Evolutionary conservation across 2,329 filamentous ascomycete species (phyloP).

Genomic region (Curvularia sp.): DNA sequence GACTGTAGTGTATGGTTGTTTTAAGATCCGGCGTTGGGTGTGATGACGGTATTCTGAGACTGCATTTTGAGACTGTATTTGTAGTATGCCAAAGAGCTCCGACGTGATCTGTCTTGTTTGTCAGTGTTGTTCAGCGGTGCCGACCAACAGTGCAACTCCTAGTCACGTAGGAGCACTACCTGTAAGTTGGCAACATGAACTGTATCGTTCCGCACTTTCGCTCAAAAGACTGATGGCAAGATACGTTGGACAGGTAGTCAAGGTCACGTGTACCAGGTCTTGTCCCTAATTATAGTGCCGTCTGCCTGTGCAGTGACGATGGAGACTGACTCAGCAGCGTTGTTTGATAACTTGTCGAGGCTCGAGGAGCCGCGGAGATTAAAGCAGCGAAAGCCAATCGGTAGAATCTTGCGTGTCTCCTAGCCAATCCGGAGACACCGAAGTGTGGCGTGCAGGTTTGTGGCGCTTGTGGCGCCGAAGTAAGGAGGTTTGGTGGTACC

Average conservation of each 20-base stretch:
- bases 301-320: not conserved
- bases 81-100: not conserved
- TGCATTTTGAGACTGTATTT: not conserved
- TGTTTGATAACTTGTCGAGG: not conserved
- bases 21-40: not conserved
- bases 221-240: too few relatives aligned
- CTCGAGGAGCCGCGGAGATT: not conserved
- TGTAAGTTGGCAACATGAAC: too few relatives aligned
- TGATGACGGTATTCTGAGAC: not conserved
- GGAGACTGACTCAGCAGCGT: not conserved
- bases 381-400: slow-evolving; percentile 3
- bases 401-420: not conserved
- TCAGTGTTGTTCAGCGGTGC: too few relatives aligned
- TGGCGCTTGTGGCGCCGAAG: not conserved
- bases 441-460: not conserved
- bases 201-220: too few relatives aligned
- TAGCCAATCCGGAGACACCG: not conserved
- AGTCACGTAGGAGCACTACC: too few relatives aligned
- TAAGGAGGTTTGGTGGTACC: not conserved
- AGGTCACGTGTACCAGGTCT: not conserved
- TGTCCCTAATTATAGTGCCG: not conserved
- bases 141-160: too few relatives aligned
- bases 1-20: slow-evolving; percentile 21
- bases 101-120: not conserved
- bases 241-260: too few relatives aligned